Evolutionary conservation across 208 protist species (phyloP), one percentile per base, ranked within the genome.

Genomic region (Acanthamoeba lenticulata): DNA sequence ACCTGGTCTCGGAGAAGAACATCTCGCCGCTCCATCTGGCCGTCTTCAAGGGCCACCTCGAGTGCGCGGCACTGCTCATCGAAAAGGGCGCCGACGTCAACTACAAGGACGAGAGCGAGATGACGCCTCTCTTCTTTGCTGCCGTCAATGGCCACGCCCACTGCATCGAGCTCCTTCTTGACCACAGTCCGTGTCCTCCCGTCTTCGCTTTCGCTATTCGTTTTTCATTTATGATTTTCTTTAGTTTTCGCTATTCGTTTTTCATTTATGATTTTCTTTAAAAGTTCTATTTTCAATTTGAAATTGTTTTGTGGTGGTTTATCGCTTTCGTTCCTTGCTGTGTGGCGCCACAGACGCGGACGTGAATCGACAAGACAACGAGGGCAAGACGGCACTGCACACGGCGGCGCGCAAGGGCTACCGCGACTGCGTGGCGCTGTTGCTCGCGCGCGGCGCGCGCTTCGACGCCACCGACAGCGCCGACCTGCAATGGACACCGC

Each of bases 101-200:
- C 32, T 90, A 90, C 38, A 90, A 65, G 52, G 83, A 90, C 52
- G 83, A 90, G 34, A 90, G 52, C 52, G 83, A 90, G 17, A 90
- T 90, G 83, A 90, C 83, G 29, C 83, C 83, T 19, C 38, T 90
- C 17, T 90, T 90, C 38, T 90, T 90, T n/a, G 83, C 83, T n/a
- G 83, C 83, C n/a, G 83, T 90, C 15, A 90, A 90, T 67, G 83
- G 83, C 9, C 83, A 90, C 29, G 32, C 13, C 29, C 32, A 52
- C n/a, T 90, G 83, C 83, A 90, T 90, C n/a, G 83, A 57, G 24
- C 83, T 90, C 24, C 49, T 90, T 4, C 44, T 90, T 32, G 38
- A 90, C 27, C 40, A 85, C n/a, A 4, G 74, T 85, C 7, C 44
- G 24, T 17, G 5, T 85, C 24, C 36, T 24, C n/a, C 34, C 40